Percentiles rank a stretch among this genome's conserved stretches.
Conservation (phyloP, 805 yeast genomes). For the Kuraishia capsulata region DNA sequence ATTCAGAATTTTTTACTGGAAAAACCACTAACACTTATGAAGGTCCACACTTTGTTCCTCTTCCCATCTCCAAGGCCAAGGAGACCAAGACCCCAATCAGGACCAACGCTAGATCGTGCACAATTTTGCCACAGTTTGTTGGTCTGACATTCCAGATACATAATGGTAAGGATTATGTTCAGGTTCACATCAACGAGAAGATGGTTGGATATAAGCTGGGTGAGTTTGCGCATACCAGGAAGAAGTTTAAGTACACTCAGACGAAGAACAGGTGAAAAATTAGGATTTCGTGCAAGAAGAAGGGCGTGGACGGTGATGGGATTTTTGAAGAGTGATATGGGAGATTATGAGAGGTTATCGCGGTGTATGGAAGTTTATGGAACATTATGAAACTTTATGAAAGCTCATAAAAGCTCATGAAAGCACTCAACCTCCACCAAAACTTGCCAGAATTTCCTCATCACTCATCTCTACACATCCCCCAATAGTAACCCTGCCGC, state of each 20-base stretch:
- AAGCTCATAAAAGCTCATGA: too few relatives aligned
- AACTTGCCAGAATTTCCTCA: too few relatives aligned
- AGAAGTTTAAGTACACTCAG: constrained; percentile 74
- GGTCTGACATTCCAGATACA: constrained; percentile 93
- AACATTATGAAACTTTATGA: too few relatives aligned
- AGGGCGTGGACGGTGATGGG: background rate
- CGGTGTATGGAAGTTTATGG: too few relatives aligned
- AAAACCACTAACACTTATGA: background rate
- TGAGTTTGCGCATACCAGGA: constrained; percentile 91
- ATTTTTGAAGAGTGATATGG: too few relatives aligned
- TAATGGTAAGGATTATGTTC: constrained; percentile 91
- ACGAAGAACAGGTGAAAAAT: constrained; percentile 50
- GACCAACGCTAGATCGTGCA: constrained; percentile 94
- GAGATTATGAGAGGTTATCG: too few relatives aligned
- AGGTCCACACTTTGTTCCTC: constrained; percentile 90
- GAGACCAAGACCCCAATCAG: constrained; percentile 78
- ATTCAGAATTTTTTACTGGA: too few relatives aligned
- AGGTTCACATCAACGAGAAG: constrained; percentile 78
- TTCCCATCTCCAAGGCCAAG: constrained; percentile 84
- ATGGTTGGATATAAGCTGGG: constrained; percentile 97
- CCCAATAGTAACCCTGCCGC: too few relatives aligned
- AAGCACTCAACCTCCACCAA: too few relatives aligned
- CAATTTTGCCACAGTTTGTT: constrained; percentile 91
- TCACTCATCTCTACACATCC: too few relatives aligned
- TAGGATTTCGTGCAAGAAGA: too few relatives aligned